Conservation (phyloP, 768 basidiomycete genomes). For the Suillus tomentosus region DNA sequence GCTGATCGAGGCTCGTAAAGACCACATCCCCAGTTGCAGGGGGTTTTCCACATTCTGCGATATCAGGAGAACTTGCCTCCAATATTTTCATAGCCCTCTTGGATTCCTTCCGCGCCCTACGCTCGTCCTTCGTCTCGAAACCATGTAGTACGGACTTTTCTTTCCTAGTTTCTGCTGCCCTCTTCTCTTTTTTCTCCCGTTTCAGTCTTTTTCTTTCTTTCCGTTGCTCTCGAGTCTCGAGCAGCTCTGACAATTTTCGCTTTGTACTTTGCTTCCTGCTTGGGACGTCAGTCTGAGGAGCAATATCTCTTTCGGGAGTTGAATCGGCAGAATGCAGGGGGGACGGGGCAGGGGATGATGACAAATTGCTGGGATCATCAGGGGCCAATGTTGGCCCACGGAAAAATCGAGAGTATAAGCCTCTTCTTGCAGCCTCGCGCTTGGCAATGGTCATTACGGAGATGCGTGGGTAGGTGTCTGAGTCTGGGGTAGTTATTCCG, state of each 20-base stretch:
- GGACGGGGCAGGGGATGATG: background rate
- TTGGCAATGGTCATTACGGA: constrained; percentile 68
- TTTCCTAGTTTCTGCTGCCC: constrained; percentile 10
- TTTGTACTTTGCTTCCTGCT: constrained; percentile 12
- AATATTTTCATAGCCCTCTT: constrained; percentile 9
- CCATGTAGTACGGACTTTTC: constrained; percentile 1
- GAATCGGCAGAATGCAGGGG: background rate
- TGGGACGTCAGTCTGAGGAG: background rate
- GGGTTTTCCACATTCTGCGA: background rate
- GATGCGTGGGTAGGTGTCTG: constrained; percentile 34
- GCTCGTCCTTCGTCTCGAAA: constrained; percentile 1
- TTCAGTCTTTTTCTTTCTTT: constrained; percentile 28
- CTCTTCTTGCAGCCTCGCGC: constrained; percentile 72
- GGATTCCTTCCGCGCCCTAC: constrained; percentile 13
- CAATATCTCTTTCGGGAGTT: background rate
- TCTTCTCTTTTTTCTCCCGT: constrained; percentile 24
- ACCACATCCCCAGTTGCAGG: background rate
- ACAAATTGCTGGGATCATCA: constrained; percentile 26
- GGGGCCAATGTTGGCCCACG: constrained; percentile 71
- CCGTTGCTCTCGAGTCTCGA: constrained; percentile 22
- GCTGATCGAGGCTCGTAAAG: background rate
- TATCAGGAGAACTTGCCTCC: background rate
- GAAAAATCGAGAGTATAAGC: constrained; percentile 81
- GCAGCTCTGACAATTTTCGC: constrained; percentile 12
- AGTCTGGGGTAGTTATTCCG: constrained; percentile 45